Base-by-base conservation (phyloP, 2,329 filamentous ascomycete genomes). In the Fusarium sp. region DNA sequence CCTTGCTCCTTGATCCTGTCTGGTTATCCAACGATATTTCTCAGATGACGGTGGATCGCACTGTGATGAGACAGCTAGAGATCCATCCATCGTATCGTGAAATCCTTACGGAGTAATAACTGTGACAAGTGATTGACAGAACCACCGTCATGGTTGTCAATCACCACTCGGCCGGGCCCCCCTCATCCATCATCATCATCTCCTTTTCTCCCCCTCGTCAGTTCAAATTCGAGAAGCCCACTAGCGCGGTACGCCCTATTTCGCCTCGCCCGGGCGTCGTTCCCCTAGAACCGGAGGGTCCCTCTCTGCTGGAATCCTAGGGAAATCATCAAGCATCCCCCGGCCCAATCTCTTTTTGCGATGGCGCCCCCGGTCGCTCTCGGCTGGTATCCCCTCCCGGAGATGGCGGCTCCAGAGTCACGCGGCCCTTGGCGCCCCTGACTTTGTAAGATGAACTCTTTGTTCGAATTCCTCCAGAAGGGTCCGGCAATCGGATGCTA, bases 401-500 rank as follows among this genome's bases (percentile, higher is more conserved):
- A 76, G 71, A 78, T 79, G 77, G 76, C 76, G 77, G 77, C 77
- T 79, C 73, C 71, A 73, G 58, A 69, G 72, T 78, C 77, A 78
- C 74, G 74, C 76, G 72, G 16, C 62, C 62, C 67, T 30, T 37
- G 65, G 56, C 52, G 63, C 69, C 72, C 76, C 77, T 78, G 70
- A 64, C 34, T 64, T 66, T 67, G 50, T 73, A 71, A 75, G 66
- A 73, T 73, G 69, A 75, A 70, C 48, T 25, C 27, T 32, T 41
- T 37, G 35, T 75, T 32, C 64, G 60, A 75, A 75, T 73, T 73
- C 70, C 72, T 73, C 70, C 70, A 75, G 73, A 75, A 73, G 63
- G 67, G 54, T 56, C 73, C 66, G 69, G 73, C 48, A 73, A 20
- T 66, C 73, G 72, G 72, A 63, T 75, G 43, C 27, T 34, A 25